Percentiles rank a stretch among this genome's conserved stretches.
These are phyloP conservation scores for Piromyces finnis DNA, from an alignment of 192 early-diverging fungal species.

Conservation along the genomic window DNA sequence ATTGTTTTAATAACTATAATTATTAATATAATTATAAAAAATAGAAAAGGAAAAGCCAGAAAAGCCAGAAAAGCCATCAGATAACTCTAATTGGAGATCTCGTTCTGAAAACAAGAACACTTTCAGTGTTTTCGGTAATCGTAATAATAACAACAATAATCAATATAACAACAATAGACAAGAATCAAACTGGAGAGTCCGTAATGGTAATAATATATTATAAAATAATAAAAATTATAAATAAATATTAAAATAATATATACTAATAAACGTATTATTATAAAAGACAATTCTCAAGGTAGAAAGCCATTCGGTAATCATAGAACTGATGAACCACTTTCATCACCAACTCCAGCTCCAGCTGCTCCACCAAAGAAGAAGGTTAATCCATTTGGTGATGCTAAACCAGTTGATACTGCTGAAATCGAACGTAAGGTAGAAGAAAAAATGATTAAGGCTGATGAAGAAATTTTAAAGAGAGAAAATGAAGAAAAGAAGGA, in stretches of 20 bases:
- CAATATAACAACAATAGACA: neutral
- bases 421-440: slow-evolving; percentile 30
- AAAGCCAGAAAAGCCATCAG: neutral
- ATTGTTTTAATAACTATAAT: no score
- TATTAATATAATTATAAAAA: no score
- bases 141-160: neutral
- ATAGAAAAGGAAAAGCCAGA: neutral
- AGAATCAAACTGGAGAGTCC: neutral
- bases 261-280: no score
- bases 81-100: neutral
- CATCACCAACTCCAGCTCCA: neutral
- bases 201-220: no score
- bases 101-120: neutral
- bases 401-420: slow-evolving; percentile 37
- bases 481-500: slow-evolving; percentile 12
- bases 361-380: slow-evolving; percentile 11
- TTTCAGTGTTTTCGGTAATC: neutral
- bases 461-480: slow-evolving; percentile 19
- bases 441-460: slow-evolving; percentile 23
- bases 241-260: no score
- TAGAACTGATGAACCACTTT: neutral
- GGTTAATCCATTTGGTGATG: slow-evolving; percentile 42
- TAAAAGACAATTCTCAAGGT: neutral
- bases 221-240: no score
- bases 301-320: neutral